A percentile compares a stretch with the other conserved stretches of the same genome.
phyloP scores from a whole-genome alignment of 306 rosid species.

The Ormosia emarginata region DNA sequence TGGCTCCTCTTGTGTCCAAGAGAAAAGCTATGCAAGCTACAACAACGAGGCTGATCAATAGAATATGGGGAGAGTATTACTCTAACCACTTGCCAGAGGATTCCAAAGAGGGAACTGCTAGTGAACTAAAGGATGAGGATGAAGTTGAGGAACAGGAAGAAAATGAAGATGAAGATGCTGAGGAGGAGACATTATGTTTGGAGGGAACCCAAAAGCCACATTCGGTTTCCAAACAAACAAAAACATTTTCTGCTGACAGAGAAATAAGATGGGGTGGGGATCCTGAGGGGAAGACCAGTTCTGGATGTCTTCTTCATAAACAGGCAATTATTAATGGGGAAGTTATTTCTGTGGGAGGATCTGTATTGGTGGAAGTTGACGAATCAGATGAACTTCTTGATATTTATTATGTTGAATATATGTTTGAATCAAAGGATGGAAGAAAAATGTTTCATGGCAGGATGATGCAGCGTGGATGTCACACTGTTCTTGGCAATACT shows the following conservation, averaged over 20 bases:
- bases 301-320: slow-evolving; percentile 53
- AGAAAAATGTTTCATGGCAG: slow-evolving; percentile 85
- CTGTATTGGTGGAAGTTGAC: slow-evolving; percentile 65
- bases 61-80: slow-evolving; percentile 94
- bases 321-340: slow-evolving; percentile 60
- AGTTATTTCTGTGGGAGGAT: slow-evolving; percentile 58
- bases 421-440: slow-evolving; percentile 68
- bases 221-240: slow-evolving; percentile 40
- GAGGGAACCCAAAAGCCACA: slow-evolving; percentile 41
- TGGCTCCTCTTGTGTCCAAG: slow-evolving; percentile 62
- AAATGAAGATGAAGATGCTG: slow-evolving; percentile 57
- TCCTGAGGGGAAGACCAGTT: slow-evolving; percentile 52
- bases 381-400: slow-evolving; percentile 49
- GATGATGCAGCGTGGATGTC: slow-evolving; percentile 63
- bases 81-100: slow-evolving; percentile 73
- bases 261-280: slow-evolving; percentile 68
- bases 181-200: slow-evolving; percentile 40
- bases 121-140: slow-evolving; percentile 59
- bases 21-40: slow-evolving; percentile 93
- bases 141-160: slow-evolving; percentile 85
- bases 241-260: slow-evolving; percentile 25
- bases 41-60: slow-evolving; percentile 76
- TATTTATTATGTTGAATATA: slow-evolving; percentile 72
- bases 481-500: slow-evolving; percentile 88
- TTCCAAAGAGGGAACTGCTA: slow-evolving; percentile 33